Conservation (phyloP, 208 protist species). For the Leishmania major region DNA sequence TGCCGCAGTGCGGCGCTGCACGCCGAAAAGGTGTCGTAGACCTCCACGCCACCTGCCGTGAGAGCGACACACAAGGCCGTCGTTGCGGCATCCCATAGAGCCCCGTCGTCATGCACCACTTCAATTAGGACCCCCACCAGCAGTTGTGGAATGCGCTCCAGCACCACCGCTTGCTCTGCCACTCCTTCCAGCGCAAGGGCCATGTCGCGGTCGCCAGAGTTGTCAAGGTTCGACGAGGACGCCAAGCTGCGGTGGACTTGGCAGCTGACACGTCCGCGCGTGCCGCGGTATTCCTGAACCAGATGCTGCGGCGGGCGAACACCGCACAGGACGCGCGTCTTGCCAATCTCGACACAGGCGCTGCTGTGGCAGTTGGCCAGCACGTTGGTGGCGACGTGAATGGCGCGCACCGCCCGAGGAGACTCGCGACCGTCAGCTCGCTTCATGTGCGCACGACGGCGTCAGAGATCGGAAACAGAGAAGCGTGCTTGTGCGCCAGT, state of each 20-base stretch:
- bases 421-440: slow-evolving; percentile 34
- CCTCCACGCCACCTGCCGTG: slow-evolving; percentile 62
- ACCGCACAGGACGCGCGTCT: slow-evolving; percentile 79
- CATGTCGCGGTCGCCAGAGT: slow-evolving; percentile 39
- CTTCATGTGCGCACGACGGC: slow-evolving; percentile 11
- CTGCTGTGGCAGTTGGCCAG: slow-evolving; percentile 83
- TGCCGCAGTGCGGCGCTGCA: slow-evolving; percentile 60
- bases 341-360: slow-evolving; percentile 76
- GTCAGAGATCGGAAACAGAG: neutral
- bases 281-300: slow-evolving; percentile 81
- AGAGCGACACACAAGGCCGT: slow-evolving; percentile 70
- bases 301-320: slow-evolving; percentile 88
- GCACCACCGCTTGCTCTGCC: slow-evolving; percentile 71
- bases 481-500: neutral
- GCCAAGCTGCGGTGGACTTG: slow-evolving; percentile 48
- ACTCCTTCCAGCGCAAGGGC: slow-evolving; percentile 79
- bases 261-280: slow-evolving; percentile 68
- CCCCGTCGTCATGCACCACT: slow-evolving; percentile 72
- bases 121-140: slow-evolving; percentile 79
- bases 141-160: slow-evolving; percentile 81
- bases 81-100: slow-evolving; percentile 70
- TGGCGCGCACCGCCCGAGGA: slow-evolving; percentile 52
- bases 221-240: slow-evolving; percentile 33
- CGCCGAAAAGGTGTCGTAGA: slow-evolving; percentile 75
- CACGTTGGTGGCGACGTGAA: slow-evolving; percentile 71